Evolutionary conservation across 2,329 filamentous ascomycete species (phyloP).

Genomic region (Daldinia eschscholtzii): DNA sequence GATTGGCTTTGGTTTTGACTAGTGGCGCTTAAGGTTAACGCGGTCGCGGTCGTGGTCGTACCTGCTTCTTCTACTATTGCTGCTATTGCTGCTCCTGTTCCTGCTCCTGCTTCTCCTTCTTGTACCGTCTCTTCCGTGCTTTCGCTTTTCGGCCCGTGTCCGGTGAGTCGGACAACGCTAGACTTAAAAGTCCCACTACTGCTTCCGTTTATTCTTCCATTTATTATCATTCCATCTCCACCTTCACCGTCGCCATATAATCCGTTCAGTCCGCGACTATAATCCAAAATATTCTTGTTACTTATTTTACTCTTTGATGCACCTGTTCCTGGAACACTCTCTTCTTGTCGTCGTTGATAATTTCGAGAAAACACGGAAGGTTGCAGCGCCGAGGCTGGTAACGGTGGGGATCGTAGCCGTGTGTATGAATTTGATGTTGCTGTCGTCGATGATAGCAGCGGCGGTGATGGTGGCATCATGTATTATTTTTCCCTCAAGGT

Average conservation of each 20-base stretch:
- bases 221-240: slow-evolving; percentile 25
- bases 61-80: slow-evolving; percentile 14
- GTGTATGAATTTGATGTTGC: slow-evolving; percentile 22
- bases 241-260: slow-evolving; percentile 16
- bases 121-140: slow-evolving; percentile 28
- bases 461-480: slow-evolving; percentile 36
- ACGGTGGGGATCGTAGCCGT: slow-evolving; percentile 30
- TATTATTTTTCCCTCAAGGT: slow-evolving; percentile 6
- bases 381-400: slow-evolving; percentile 11
- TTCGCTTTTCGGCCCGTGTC: slow-evolving; percentile 39
- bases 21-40: slow-evolving; percentile 36
- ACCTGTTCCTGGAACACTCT: neutral
- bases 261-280: slow-evolving; percentile 21
- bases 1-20: slow-evolving; percentile 40
- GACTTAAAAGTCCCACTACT: slow-evolving; percentile 9
- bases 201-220: slow-evolving; percentile 14
- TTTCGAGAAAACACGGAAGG: slow-evolving; percentile 11
- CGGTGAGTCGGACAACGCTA: slow-evolving; percentile 32
- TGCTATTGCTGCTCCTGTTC: neutral
- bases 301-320: neutral
- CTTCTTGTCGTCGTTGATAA: slow-evolving; percentile 9
- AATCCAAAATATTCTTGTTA: slow-evolving; percentile 19
- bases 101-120: neutral
- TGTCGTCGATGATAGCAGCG: slow-evolving; percentile 1
- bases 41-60: slow-evolving; percentile 28